Evolutionary conservation across 179 eudicot species (phyloP).

Genomic region (Silene vulgaris): DNA sequence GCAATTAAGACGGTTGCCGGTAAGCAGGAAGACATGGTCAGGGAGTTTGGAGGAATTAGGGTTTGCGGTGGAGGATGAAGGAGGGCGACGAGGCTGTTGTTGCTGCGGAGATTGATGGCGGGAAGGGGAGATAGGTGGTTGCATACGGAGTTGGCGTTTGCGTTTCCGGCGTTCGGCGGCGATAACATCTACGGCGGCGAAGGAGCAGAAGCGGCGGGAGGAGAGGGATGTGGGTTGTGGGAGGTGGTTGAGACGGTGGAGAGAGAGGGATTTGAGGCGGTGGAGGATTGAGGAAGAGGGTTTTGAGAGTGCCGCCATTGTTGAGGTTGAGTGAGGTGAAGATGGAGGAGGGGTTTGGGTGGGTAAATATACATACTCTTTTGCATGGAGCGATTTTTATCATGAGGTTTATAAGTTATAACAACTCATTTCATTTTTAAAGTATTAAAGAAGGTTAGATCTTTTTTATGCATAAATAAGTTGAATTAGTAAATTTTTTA

Average conservation of each 20-base stretch:
- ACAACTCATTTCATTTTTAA: no score
- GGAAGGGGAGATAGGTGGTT: conserved; percentile 62
- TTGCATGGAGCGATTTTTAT: no score
- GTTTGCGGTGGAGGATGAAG: conserved; percentile 35
- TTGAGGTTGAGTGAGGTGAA: background rate
- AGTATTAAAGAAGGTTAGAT: no score
- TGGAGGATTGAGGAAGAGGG: conserved; percentile 21
- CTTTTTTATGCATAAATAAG: no score
- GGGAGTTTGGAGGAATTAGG: conserved; percentile 86
- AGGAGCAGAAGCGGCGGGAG: conserved; percentile 46
- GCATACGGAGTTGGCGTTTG: conserved; percentile 84
- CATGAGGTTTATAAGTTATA: no score
- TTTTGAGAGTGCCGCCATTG: conserved; percentile 26
- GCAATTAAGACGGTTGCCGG: conserved; percentile 69
- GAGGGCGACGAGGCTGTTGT: conserved; percentile 27
- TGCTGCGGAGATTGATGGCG: conserved; percentile 33
- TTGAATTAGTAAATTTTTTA: no score
- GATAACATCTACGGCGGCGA: conserved; percentile 79
- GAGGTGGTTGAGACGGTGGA: conserved; percentile 29
- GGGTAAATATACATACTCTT: no score
- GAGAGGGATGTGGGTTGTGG: conserved; percentile 24
- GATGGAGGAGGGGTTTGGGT: background rate
- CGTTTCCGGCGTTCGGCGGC: conserved; percentile 88
- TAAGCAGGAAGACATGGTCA: conserved; percentile 55
- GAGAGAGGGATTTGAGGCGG: conserved; percentile 40